Evolutionary conservation across 768 basidiomycete species (phyloP).

Genomic region (Suillus discolor): DNA sequence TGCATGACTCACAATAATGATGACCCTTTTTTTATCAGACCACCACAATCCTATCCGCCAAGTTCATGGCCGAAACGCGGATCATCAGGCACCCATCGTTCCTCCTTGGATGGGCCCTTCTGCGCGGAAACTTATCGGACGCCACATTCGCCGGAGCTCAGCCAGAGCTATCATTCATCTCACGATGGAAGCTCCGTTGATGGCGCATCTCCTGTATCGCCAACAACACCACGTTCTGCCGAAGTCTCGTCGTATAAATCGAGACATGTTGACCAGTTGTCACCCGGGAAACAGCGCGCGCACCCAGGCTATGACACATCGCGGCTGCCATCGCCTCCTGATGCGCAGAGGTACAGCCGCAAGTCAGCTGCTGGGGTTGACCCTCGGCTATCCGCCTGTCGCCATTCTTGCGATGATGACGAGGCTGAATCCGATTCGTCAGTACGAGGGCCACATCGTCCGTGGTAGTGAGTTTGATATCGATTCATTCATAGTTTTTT

Average conservation of each 20-base stretch:
- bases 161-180: conserved; percentile 34
- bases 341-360: conserved; percentile 21
- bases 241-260: conserved; percentile 20
- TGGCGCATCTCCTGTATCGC: conserved; percentile 56
- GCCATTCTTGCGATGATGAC: conserved; percentile 29
- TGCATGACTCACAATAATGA: conserved; percentile 13
- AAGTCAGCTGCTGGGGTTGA: conserved; percentile 25
- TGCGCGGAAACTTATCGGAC: conserved; percentile 19
- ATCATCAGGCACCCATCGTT: conserved; percentile 12
- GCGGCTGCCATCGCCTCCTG: conserved; percentile 9
- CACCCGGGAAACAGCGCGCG: conserved; percentile 15
- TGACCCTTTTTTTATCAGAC: conserved; percentile 16
- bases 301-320: conserved; percentile 2
- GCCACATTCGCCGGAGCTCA: conserved; percentile 26
- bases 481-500: conserved; percentile 5
- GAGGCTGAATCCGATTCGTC: conserved; percentile 42
- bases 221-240: conserved; percentile 54
- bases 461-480: conserved; percentile 40
- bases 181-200: conserved; percentile 50
- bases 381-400: conserved; percentile 25
- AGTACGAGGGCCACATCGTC: conserved; percentile 41
- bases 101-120: conserved; percentile 16
- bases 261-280: conserved; percentile 19
- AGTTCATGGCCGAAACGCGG: conserved; percentile 27
- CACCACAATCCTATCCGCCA: conserved; percentile 21